Percentiles rank a stretch among this genome's conserved stretches.
Conservation (phyloP, 345 rosid genomes). For the Acer campestre region DNA sequence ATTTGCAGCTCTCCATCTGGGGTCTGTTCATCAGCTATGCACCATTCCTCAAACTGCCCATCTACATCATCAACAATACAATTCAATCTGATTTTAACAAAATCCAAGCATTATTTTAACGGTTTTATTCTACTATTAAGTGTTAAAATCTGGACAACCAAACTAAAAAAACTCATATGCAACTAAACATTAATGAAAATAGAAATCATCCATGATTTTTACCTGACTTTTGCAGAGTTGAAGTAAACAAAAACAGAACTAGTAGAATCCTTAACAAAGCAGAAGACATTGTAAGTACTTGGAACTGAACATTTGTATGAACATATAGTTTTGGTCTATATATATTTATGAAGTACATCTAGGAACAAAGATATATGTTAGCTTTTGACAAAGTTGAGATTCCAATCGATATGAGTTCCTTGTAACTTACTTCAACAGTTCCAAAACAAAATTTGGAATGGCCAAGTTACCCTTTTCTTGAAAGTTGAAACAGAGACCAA, state of each 20-base stretch:
- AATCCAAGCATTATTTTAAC: no score
- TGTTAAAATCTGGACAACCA: neutral
- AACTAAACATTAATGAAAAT: neutral
- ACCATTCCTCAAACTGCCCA: constrained; percentile 58
- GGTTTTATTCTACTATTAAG: no score
- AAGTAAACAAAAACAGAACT: constrained; percentile 21
- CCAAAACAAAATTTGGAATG: neutral
- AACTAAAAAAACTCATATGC: neutral
- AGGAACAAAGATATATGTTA: neutral
- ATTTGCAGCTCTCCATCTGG: constrained; percentile 49
- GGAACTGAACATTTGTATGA: neutral
- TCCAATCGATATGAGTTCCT: constrained; percentile 26
- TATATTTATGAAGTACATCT: neutral
- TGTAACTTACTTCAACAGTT: constrained; percentile 25
- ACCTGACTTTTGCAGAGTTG: constrained; percentile 33
- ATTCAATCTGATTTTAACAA: no score
- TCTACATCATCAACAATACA: constrained; percentile 24
- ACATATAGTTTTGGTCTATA: neutral
- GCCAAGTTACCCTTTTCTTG: neutral
- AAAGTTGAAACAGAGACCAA: neutral
- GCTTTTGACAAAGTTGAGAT: constrained; percentile 44
- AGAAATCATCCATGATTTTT: neutral
- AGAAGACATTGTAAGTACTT: constrained; percentile 22
- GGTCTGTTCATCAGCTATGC: constrained; percentile 69
- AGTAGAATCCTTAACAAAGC: constrained; percentile 15